Evolutionary conservation across 2,329 filamentous ascomycete genomes (phyloP).

Genomic region (Septoria linicola): DNA sequence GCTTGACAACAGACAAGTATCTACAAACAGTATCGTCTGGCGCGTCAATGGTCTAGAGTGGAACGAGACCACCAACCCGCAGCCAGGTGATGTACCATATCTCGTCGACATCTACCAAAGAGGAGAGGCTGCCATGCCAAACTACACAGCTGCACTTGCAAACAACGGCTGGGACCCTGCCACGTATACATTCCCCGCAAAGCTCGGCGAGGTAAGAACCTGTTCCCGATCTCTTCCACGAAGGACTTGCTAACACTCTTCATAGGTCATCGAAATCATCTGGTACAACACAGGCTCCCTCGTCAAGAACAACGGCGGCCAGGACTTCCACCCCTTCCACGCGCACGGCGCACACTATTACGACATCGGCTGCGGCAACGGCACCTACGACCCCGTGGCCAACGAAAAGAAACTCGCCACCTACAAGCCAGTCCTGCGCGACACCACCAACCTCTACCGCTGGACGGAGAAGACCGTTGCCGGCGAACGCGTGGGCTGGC

Average conservation of each 20-base stretch:
- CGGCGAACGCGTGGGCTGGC: slow-evolving; percentile 54
- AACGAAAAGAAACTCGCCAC: slow-evolving; percentile 48
- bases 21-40: slow-evolving; percentile 24
- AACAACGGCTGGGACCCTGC: slow-evolving; percentile 57
- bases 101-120: slow-evolving; percentile 54
- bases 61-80: slow-evolving; percentile 26
- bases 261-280: slow-evolving; percentile 44
- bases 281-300: slow-evolving; percentile 39
- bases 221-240: neutral
- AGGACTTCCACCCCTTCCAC: slow-evolving; percentile 56
- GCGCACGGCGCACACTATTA: slow-evolving; percentile 56
- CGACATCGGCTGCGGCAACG: slow-evolving; percentile 56
- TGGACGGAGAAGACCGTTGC: slow-evolving; percentile 48
- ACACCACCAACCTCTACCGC: slow-evolving; percentile 57
- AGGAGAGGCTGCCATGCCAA: slow-evolving; percentile 49
- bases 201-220: slow-evolving; percentile 54
- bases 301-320: slow-evolving; percentile 33
- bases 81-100: slow-evolving; percentile 44
- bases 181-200: slow-evolving; percentile 53
- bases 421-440: slow-evolving; percentile 45
- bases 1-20: slow-evolving; percentile 32
- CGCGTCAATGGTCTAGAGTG: slow-evolving; percentile 26
- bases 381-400: slow-evolving; percentile 51
- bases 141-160: slow-evolving; percentile 52
- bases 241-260: slow-evolving; percentile 33